phyloP scores from a whole-genome alignment of 1,284 basidiomycete genomes.

The Apiotrichum domesticum region DNA sequence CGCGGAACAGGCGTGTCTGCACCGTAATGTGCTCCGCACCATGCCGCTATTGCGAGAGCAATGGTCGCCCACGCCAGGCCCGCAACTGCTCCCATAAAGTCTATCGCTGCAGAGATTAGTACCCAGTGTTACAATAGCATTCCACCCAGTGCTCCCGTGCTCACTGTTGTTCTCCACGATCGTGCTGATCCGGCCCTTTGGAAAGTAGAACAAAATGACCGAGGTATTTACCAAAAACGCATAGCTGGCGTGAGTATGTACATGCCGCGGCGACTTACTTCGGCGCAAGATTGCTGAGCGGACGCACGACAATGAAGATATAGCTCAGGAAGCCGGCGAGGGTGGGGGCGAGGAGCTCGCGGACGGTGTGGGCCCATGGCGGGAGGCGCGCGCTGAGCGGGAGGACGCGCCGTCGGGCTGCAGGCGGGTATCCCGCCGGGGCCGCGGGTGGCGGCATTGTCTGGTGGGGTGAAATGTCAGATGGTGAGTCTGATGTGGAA shows the following conservation, averaged over 20 bases:
- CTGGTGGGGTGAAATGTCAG: no score
- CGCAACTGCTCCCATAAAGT: constrained; percentile 34
- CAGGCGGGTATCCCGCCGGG: no score
- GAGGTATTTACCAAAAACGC: constrained; percentile 44
- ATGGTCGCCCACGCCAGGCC: constrained; percentile 33
- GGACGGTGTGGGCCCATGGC: constrained; percentile 9
- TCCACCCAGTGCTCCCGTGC: neutral
- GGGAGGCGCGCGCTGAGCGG: neutral
- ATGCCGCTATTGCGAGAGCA: no score
- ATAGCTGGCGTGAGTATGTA: constrained; percentile 26
- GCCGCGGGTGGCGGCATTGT: no score
- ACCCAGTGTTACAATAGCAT: no score
- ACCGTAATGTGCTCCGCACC: constrained; percentile 15
- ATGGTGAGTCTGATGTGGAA: no score
- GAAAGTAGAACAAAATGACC: constrained; percentile 46
- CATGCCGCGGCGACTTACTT: constrained; percentile 24
- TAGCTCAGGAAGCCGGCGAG: constrained; percentile 29
- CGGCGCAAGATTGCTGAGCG: constrained; percentile 29
- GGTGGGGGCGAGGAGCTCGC: constrained; percentile 8
- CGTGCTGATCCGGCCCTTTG: constrained; percentile 35
- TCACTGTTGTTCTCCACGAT: constrained; percentile 40
- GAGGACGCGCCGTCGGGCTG: no score
- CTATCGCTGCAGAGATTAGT: neutral
- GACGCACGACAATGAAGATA: constrained; percentile 31
- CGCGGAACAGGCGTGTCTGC: constrained; percentile 28